These are phyloP conservation scores for Casuarina glauca DNA, from an alignment of 306 rosid species.

Conservation along the genomic window DNA sequence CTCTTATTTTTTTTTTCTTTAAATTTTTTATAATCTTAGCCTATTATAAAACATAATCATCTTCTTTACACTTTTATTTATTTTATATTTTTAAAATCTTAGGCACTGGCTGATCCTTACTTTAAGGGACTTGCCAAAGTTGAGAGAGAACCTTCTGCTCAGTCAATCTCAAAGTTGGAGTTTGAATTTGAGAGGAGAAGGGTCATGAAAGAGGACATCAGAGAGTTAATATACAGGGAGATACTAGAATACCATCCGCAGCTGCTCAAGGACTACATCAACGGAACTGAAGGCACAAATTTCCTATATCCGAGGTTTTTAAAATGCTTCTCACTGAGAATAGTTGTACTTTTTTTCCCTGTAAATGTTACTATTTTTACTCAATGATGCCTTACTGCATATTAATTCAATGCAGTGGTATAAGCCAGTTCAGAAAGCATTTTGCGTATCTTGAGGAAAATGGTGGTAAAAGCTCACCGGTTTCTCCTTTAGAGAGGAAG, in stretches of 20 bases:
- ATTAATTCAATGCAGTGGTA: conserved; percentile 60
- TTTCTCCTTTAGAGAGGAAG: conserved; percentile 87
- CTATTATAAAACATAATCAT: conserved; percentile 10
- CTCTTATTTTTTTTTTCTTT: background rate
- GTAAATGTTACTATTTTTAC: conserved; percentile 11
- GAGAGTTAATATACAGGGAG: conserved; percentile 77
- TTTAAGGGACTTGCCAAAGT: conserved; percentile 87
- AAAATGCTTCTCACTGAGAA: conserved; percentile 13
- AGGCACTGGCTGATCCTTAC: conserved; percentile 97
- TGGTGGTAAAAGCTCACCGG: conserved; percentile 72
- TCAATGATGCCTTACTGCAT: conserved; percentile 10
- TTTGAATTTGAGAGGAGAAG: conserved; percentile 92
- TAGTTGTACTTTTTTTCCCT: background rate
- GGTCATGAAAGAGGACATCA: conserved; percentile 67
- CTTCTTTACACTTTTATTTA: conserved; percentile 18
- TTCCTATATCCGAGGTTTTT: conserved; percentile 82
- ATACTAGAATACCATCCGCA: conserved; percentile 94
- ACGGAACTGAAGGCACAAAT: conserved; percentile 77
- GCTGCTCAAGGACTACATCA: conserved; percentile 80
- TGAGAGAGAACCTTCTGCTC: conserved; percentile 90
- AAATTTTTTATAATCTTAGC: background rate
- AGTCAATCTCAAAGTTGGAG: conserved; percentile 80
- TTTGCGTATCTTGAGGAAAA: conserved; percentile 87
- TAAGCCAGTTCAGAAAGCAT: conserved; percentile 79
- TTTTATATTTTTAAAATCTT: background rate